Evolutionary conservation across 2,329 filamentous ascomycete genomes (phyloP).

Genomic region (Bipolaris oryzae): DNA sequence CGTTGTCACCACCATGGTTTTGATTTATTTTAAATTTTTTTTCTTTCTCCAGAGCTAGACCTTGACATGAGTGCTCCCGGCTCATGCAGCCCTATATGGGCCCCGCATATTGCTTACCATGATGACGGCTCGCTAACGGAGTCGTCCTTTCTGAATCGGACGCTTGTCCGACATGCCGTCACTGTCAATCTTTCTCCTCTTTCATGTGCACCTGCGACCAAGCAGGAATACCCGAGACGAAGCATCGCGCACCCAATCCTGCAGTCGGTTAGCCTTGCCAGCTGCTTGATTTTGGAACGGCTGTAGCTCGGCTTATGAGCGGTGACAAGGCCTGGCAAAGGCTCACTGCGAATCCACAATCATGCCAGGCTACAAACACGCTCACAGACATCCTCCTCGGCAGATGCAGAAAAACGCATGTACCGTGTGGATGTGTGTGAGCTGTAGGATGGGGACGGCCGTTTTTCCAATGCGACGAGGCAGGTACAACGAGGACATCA

Average conservation of each 20-base stretch:
- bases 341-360: no score
- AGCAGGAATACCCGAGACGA: not conserved
- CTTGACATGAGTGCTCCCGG: no score
- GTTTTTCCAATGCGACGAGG: not conserved
- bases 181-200: not conserved
- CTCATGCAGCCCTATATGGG: not conserved
- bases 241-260: no score
- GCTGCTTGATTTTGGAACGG: not conserved
- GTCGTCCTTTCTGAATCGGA: not conserved
- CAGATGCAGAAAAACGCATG: not conserved
- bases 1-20: not conserved
- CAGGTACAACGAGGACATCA: slow-evolving; percentile 2
- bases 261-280: not conserved
- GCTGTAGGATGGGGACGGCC: not conserved
- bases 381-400: not conserved
- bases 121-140: not conserved
- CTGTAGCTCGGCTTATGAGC: not conserved
- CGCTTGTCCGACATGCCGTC: not conserved
- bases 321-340: not conserved
- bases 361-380: no score
- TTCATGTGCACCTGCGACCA: not conserved
- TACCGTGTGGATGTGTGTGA: not conserved
- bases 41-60: not conserved
- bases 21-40: not conserved
- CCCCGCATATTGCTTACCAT: slow-evolving; percentile 1